These are phyloP conservation scores for Rhodotorula sp. DNA, from an alignment of 1,284 basidiomycete genomes.

Conservation along the genomic window DNA sequence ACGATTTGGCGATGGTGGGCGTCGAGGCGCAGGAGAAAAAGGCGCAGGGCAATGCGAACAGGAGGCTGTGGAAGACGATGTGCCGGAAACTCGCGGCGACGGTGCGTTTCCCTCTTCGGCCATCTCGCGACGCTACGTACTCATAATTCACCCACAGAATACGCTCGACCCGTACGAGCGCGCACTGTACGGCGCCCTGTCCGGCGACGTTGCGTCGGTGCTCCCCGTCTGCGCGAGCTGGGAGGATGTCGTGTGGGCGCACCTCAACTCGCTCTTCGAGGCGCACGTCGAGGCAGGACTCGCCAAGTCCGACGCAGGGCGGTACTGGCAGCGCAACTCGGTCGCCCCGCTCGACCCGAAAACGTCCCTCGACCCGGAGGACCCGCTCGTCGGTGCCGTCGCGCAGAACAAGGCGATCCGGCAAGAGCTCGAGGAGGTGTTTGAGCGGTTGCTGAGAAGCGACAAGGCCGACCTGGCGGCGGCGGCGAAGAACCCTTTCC, in stretches of 20 bases:
- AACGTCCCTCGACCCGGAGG: conserved; percentile 32
- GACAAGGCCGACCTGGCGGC: conserved; percentile 44
- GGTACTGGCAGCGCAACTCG: conserved; percentile 28
- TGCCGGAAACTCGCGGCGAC: conserved; percentile 77
- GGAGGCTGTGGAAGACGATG: conserved; percentile 79
- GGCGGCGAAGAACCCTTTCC: conserved; percentile 76
- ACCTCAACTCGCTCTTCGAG: conserved; percentile 81
- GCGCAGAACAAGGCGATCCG: conserved; percentile 14
- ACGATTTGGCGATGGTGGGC: not conserved
- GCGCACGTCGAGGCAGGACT: conserved; percentile 65
- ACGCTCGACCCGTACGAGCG: conserved; percentile 73
- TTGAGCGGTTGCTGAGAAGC: conserved; percentile 30
- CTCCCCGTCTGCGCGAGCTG: conserved; percentile 77
- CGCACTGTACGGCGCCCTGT: conserved; percentile 81
- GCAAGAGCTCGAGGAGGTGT: conserved; percentile 37
- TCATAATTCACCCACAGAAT: conserved; percentile 55
- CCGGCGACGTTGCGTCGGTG: conserved; percentile 77
- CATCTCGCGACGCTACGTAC: not conserved
- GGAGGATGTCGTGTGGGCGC: conserved; percentile 95
- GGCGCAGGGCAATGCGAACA: conserved; percentile 77
- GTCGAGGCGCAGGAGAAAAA: conserved; percentile 55
- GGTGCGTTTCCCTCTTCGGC: conserved; percentile 52
- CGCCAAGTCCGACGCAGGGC: conserved; percentile 28
- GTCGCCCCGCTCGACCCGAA: conserved; percentile 13
- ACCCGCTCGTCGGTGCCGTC: conserved; percentile 25